These are phyloP conservation scores for Coprinopsis sp. DNA, from an alignment of 768 basidiomycete species.

Conservation along the genomic window DNA sequence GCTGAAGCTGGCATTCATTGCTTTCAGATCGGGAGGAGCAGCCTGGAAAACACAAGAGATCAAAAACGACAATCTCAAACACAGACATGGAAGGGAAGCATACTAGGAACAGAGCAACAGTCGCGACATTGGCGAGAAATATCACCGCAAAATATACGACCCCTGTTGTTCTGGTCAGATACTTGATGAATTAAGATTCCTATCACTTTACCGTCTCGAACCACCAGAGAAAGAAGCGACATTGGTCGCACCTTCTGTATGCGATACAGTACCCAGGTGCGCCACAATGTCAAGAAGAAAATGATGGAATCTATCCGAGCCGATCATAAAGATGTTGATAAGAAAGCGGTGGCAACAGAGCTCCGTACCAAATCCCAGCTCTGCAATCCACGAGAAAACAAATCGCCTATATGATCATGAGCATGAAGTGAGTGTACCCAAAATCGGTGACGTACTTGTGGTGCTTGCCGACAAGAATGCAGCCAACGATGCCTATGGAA, in stretches of 20 bases:
- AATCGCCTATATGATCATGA: conserved; percentile 23
- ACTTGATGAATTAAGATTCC: too few species aligned
- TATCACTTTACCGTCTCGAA: conserved; percentile 32
- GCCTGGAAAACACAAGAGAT: neutral
- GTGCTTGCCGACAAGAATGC: conserved; percentile 30
- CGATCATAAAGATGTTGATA: neutral
- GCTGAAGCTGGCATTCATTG: conserved; percentile 34
- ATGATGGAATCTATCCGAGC: conserved; percentile 24
- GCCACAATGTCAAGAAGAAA: conserved; percentile 28
- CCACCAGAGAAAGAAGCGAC: conserved; percentile 24
- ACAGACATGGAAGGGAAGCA: conserved; percentile 1
- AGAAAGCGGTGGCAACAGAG: neutral
- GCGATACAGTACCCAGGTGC: conserved; percentile 17
- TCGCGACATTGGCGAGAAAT: conserved; percentile 27
- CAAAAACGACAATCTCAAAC: neutral
- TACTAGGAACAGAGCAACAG: conserved; percentile 28
- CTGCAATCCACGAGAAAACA: conserved; percentile 33
- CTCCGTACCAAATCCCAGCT: conserved; percentile 28
- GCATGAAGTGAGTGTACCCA: neutral
- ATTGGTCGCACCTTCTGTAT: conserved; percentile 8
- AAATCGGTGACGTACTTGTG: conserved; percentile 18
- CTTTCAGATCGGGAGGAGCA: conserved; percentile 28
- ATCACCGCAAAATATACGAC: conserved; percentile 31
- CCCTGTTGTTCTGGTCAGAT: too few species aligned
- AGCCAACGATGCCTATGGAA: conserved; percentile 32